Conservation (phyloP, 2,329 filamentous ascomycete species). For the Aureobasidium sp. region DNA sequence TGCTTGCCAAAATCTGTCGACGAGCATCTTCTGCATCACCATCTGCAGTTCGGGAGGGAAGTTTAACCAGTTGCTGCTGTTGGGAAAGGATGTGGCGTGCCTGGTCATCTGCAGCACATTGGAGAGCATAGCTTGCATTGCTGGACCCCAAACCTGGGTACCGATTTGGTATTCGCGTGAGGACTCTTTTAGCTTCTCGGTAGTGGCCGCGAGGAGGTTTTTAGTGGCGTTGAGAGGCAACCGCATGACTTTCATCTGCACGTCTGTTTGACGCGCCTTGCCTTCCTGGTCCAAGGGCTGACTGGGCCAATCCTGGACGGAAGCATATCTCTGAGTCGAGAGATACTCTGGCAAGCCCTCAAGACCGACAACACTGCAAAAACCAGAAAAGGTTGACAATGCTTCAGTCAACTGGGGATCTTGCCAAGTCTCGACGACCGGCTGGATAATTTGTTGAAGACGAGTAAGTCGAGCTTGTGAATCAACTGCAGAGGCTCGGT, state of each 20-base stretch:
- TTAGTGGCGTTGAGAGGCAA: slow-evolving; percentile 82
- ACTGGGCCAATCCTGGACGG: slow-evolving; percentile 73
- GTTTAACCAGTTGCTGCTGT: slow-evolving; percentile 72
- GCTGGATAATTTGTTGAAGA: slow-evolving; percentile 69
- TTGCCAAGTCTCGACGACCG: slow-evolving; percentile 73
- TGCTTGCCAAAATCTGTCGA: slow-evolving; percentile 96
- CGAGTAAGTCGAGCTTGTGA: slow-evolving; percentile 60
- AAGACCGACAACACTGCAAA: slow-evolving; percentile 71
- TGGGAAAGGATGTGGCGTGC: slow-evolving; percentile 88
- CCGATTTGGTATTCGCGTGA: slow-evolving; percentile 67
- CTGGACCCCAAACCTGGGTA: slow-evolving; percentile 73
- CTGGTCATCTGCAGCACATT: slow-evolving; percentile 77
- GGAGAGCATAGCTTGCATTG: slow-evolving; percentile 74
- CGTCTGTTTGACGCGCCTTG: slow-evolving; percentile 64
- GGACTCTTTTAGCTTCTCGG: slow-evolving; percentile 73
- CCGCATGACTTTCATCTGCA: slow-evolving; percentile 63
- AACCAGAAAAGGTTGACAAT: slow-evolving; percentile 65
- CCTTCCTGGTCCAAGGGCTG: slow-evolving; percentile 71
- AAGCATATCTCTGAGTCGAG: slow-evolving; percentile 60
- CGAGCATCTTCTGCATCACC: slow-evolving; percentile 74
- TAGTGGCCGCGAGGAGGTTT: slow-evolving; percentile 82
- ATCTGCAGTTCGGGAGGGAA: slow-evolving; percentile 66
- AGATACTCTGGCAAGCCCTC: slow-evolving; percentile 76
- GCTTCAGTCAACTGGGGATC: slow-evolving; percentile 57
- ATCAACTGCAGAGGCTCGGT: slow-evolving; percentile 71